phyloP scores from a whole-genome alignment of 768 basidiomycete genomes.

The Pleurotus djamor region DNA sequence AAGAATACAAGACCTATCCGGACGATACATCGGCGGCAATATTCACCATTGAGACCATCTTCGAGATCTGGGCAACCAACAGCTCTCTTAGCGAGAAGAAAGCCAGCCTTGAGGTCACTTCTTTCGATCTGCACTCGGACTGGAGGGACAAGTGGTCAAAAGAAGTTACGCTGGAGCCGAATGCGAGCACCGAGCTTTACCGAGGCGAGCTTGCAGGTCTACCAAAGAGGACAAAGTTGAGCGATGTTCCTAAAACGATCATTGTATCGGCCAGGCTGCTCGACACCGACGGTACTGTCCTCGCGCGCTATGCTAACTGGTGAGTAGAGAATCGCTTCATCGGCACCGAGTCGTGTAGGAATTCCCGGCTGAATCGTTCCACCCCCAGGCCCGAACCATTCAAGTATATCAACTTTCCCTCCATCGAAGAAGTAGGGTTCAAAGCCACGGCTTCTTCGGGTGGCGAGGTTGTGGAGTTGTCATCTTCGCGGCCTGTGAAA shows the following conservation, averaged over 20 bases:
- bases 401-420: conserved; percentile 86
- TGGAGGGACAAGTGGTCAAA: conserved; percentile 54
- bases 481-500: conserved; percentile 73
- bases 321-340: conserved; percentile 23
- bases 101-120: conserved; percentile 61
- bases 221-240: conserved; percentile 59
- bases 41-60: conserved; percentile 61
- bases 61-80: conserved; percentile 91
- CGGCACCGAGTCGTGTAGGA: neutral
- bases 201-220: conserved; percentile 72
- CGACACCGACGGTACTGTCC: conserved; percentile 46
- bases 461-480: conserved; percentile 58
- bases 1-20: conserved; percentile 57
- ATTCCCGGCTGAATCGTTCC: conserved; percentile 1
- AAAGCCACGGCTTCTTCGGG: conserved; percentile 45
- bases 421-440: conserved; percentile 56
- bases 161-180: conserved; percentile 58
- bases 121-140: conserved; percentile 63
- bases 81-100: conserved; percentile 58
- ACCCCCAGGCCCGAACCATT: conserved; percentile 85
- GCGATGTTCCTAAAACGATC: conserved; percentile 64
- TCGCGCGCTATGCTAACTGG: conserved; percentile 80
- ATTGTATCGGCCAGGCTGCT: conserved; percentile 71
- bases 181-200: conserved; percentile 84
- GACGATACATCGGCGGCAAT: conserved; percentile 64